These are phyloP conservation scores for Aspergillus bertholletiae DNA, from an alignment of 495 filamentous ascomycete genomes.

Conservation along the genomic window DNA sequence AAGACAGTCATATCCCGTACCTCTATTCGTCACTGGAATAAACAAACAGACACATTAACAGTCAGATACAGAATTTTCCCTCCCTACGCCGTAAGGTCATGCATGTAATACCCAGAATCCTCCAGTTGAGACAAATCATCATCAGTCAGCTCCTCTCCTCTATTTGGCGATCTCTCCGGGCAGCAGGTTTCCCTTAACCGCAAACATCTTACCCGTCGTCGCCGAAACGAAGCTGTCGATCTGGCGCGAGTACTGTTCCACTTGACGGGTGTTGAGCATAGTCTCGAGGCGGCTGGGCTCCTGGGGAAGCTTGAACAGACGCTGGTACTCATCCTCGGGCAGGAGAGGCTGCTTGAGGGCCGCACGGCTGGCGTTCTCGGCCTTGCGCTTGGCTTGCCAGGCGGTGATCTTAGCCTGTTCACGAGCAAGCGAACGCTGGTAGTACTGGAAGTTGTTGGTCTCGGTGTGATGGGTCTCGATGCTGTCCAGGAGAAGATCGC, in stretches of 20 bases:
- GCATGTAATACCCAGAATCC: conserved; percentile 40
- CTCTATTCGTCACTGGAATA: conserved; percentile 35
- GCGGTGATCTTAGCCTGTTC: conserved; percentile 95
- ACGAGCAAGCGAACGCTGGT: conserved; percentile 89
- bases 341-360: conserved; percentile 84
- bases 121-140: conserved; percentile 23
- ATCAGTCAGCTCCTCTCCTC: conserved; percentile 11
- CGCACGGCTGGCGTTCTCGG: conserved; percentile 80
- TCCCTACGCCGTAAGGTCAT: conserved; percentile 53
- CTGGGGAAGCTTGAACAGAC: conserved; percentile 92
- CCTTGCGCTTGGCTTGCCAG: conserved; percentile 94
- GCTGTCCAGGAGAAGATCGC: conserved; percentile 89
- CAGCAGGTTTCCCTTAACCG: conserved; percentile 70
- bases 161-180: conserved; percentile 47
- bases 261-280: conserved; percentile 89
- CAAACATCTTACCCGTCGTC: conserved; percentile 96
- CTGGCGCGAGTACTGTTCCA: conserved; percentile 97
- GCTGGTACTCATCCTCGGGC: conserved; percentile 97
- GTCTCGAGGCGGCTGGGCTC: conserved; percentile 90
- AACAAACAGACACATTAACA: conserved; percentile 42
- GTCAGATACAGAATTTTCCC: conserved; percentile 47
- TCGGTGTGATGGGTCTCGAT: conserved; percentile 98
- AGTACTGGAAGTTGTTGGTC: conserved; percentile 98
- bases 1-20: conserved; percentile 20
- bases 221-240: conserved; percentile 93